These are phyloP conservation scores for Elongisporangium senticosum DNA, from an alignment of 352 stramenopile genomes.

Conservation along the genomic window DNA sequence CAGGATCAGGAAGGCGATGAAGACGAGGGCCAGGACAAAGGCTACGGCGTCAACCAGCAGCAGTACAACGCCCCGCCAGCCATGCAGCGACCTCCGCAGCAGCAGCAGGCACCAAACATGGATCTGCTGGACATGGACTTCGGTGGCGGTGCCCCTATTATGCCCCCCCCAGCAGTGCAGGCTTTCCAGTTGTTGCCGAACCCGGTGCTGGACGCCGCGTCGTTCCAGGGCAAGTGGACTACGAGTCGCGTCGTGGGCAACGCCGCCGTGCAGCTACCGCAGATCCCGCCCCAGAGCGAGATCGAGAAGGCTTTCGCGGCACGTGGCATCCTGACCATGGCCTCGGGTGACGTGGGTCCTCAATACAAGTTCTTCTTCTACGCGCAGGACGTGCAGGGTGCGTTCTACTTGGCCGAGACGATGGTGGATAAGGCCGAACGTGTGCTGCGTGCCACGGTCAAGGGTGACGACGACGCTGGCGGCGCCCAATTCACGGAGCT, in stretches of 20 bases:
- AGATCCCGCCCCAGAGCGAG: slow-evolving; percentile 49
- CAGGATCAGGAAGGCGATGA: slow-evolving; percentile 40
- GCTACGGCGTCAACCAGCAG: slow-evolving; percentile 25
- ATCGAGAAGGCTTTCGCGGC: slow-evolving; percentile 59
- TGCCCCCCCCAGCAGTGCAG: slow-evolving; percentile 9
- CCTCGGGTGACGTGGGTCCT: slow-evolving; percentile 66
- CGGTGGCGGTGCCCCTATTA: slow-evolving; percentile 19
- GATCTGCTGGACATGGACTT: slow-evolving; percentile 82
- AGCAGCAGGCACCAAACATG: slow-evolving; percentile 26
- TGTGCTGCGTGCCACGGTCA: slow-evolving; percentile 62
- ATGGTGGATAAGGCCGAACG: slow-evolving; percentile 65
- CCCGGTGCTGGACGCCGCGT: slow-evolving; percentile 66
- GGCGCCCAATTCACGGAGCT: slow-evolving; percentile 59
- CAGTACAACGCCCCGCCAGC: slow-evolving; percentile 31
- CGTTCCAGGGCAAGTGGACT: slow-evolving; percentile 72
- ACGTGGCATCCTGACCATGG: slow-evolving; percentile 67
- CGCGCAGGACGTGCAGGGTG: slow-evolving; percentile 55
- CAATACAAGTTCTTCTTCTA: slow-evolving; percentile 88
- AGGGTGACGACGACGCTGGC: slow-evolving; percentile 57
- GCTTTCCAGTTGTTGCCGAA: slow-evolving; percentile 49
- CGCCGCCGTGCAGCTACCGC: slow-evolving; percentile 50
- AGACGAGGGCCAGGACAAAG: slow-evolving; percentile 27
- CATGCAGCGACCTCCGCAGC: slow-evolving; percentile 11
- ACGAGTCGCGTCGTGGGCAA: slow-evolving; percentile 62
- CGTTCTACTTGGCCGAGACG: slow-evolving; percentile 67